Base-by-base conservation (phyloP, 2,329 filamentous ascomycete species). In the Exophiala alcalophila region DNA sequence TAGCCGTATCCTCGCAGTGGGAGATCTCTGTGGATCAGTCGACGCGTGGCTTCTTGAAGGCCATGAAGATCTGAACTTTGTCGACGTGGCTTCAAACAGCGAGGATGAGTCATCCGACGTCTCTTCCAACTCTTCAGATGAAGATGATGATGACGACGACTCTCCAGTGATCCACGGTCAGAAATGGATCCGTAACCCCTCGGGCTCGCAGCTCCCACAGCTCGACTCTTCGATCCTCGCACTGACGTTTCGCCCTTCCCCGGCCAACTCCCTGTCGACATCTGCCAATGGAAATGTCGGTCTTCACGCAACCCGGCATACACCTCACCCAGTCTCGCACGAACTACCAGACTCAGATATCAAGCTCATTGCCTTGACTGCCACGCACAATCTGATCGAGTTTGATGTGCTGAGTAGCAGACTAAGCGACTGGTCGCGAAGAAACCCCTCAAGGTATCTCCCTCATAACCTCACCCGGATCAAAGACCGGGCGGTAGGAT, bases 351-450 rank as follows among this genome's bases (percentile, higher is more conserved):
- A 71, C 26, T 64, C 63, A 12, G 73, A 78, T 50, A 71, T 77
- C 38, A 68, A 70, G 12, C 65, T 85, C 5, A 66, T 84, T 44
- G 65, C 80, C n/a, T 62, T 85, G 28, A 84, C 80, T 14, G 74
- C 78, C 10, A 72, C 76, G 37, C 78, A 83, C 45, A 72, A 89
- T 45, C 68, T 97, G 28, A 77, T 86, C 51, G 79, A 92, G 40
- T 86, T 97, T 63, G 80, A 94, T 56, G 78, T 88, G 25, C 71
- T 83, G n/a, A 74, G 78, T 33, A 90, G 90, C 30, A 78, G 78
- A 12, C 70, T 97, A 8, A 88, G 84, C 4, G 77, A 86, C 24
- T 98, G 92, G 92, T 88, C 87, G 6, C 78, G 86, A 52, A 77
- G 85, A 25, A 95, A 97, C 61, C 82, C 84, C 4, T 78, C 82